phyloP scores from a whole-genome alignment of 2,329 filamentous ascomycete genomes.

The Pseudogymnoascus sp. region DNA sequence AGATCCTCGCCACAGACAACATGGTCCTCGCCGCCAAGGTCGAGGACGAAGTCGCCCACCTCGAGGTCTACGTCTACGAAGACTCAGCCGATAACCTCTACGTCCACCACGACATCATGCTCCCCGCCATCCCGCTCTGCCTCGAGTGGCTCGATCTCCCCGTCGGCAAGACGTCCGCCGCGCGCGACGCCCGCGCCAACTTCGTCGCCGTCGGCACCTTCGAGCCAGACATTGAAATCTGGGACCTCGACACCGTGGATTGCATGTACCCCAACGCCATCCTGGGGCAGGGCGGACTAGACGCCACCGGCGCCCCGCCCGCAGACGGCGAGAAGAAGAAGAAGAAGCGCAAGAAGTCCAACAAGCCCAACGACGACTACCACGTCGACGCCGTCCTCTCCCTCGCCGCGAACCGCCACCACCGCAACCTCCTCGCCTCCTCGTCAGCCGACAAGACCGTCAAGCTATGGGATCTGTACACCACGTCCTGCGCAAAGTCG shows the following conservation, averaged over 20 bases:
- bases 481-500: constrained; percentile 85
- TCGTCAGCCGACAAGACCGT: constrained; percentile 94
- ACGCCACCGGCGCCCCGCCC: constrained; percentile 39
- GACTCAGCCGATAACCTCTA: constrained; percentile 93
- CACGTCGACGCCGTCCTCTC: constrained; percentile 92
- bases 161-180: constrained; percentile 60
- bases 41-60: constrained; percentile 91
- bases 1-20: constrained; percentile 89
- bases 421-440: constrained; percentile 89
- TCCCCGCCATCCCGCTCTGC: constrained; percentile 90
- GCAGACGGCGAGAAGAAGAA: constrained; percentile 57
- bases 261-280: constrained; percentile 98
- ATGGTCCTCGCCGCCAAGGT: constrained; percentile 86
- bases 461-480: constrained; percentile 96
- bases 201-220: constrained; percentile 94
- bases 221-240: constrained; percentile 97
- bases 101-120: constrained; percentile 98
- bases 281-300: constrained; percentile 60
- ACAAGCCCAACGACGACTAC: constrained; percentile 82
- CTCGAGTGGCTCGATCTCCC: constrained; percentile 92
- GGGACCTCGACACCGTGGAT: constrained; percentile 93
- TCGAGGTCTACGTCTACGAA: constrained; percentile 97
- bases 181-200: constrained; percentile 66
- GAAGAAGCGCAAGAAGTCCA: constrained; percentile 85
- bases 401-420: constrained; percentile 83